Percentiles rank a stretch among this genome's conserved stretches.
phyloP scores from a whole-genome alignment of 2,329 filamentous ascomycete species.

The Sclerotinia spermophila region DNA sequence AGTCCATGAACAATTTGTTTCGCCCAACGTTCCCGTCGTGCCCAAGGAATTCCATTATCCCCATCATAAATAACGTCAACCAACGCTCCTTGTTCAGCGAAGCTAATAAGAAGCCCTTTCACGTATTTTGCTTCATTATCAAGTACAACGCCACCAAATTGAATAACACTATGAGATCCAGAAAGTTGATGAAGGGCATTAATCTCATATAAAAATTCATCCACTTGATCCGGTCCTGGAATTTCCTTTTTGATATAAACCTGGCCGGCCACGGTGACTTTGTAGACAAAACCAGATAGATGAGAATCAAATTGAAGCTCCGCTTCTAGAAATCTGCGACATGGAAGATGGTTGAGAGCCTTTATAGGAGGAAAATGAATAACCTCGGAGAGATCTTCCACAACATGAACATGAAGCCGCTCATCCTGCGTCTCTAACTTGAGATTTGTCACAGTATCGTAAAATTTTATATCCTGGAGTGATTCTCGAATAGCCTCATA shows the following conservation, averaged over 20 bases:
- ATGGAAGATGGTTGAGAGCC: slow-evolving; percentile 70
- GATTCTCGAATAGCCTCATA: slow-evolving; percentile 94
- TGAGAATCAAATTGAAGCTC: slow-evolving; percentile 84
- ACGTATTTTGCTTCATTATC: slow-evolving; percentile 71
- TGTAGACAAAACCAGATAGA: slow-evolving; percentile 96
- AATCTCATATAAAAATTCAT: slow-evolving; percentile 96
- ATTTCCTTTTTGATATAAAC: slow-evolving; percentile 96
- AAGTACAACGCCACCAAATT: slow-evolving; percentile 82
- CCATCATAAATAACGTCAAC: slow-evolving; percentile 89
- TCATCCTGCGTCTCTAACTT: slow-evolving; percentile 87
- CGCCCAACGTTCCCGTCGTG: slow-evolving; percentile 79
- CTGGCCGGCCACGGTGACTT: slow-evolving; percentile 66
- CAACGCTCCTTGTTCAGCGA: slow-evolving; percentile 79
- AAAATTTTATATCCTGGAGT: slow-evolving; percentile 90
- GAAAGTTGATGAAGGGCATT: slow-evolving; percentile 82
- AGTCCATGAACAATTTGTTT: slow-evolving; percentile 85
- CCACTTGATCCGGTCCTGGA: slow-evolving; percentile 87
- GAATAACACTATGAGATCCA: slow-evolving; percentile 72
- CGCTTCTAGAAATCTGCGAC: slow-evolving; percentile 63
- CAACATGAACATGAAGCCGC: slow-evolving; percentile 90
- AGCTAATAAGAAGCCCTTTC: slow-evolving; percentile 86
- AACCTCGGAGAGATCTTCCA: slow-evolving; percentile 88
- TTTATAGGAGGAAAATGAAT: slow-evolving; percentile 76
- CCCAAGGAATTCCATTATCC: slow-evolving; percentile 59
- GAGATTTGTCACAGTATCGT: slow-evolving; percentile 91